Conservation (phyloP, 108 stramenopile genomes). For the Skeletonema menzelii region DNA sequence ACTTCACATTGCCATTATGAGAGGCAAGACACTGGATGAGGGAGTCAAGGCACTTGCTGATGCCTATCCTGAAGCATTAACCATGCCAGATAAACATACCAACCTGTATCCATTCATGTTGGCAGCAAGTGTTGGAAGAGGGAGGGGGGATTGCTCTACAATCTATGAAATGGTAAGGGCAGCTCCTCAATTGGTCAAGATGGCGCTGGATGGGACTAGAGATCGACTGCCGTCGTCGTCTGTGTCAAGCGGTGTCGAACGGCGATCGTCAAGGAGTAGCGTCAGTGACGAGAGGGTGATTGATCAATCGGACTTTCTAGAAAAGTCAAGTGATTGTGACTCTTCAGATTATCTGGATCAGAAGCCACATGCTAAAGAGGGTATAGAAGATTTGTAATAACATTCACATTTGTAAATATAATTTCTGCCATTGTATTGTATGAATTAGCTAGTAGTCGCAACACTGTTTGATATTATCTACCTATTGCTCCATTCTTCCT, state of each 20-base stretch:
- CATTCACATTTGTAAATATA: too few relatives aligned
- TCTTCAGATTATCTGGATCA: too few relatives aligned
- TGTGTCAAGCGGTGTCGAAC: not conserved
- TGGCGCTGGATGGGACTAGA: conserved; percentile 7
- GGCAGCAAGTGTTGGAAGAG: conserved; percentile 47
- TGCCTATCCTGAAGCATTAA: conserved; percentile 47
- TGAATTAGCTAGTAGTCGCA: too few relatives aligned
- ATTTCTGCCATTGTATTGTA: too few relatives aligned
- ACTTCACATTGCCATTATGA: conserved; percentile 56
- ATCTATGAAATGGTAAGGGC: conserved; percentile 58
- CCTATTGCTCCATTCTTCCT: too few relatives aligned
- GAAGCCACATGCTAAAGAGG: too few relatives aligned
- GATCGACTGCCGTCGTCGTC: not conserved
- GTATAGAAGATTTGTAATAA: too few relatives aligned
- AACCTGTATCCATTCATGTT: conserved; percentile 57
- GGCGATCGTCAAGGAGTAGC: not conserved
- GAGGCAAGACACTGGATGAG: conserved; percentile 50
- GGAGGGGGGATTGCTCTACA: conserved; percentile 30
- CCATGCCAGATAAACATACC: conserved; percentile 39
- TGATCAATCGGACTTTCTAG: not conserved
- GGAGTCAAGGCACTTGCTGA: conserved; percentile 48
- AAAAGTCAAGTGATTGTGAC: not conserved
- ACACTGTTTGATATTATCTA: too few relatives aligned
- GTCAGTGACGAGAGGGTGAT: too few relatives aligned
- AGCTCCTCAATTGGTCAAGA: conserved; percentile 53